Base-by-base conservation (phyloP, 768 basidiomycete species). In the Mrakia gelida region DNA sequence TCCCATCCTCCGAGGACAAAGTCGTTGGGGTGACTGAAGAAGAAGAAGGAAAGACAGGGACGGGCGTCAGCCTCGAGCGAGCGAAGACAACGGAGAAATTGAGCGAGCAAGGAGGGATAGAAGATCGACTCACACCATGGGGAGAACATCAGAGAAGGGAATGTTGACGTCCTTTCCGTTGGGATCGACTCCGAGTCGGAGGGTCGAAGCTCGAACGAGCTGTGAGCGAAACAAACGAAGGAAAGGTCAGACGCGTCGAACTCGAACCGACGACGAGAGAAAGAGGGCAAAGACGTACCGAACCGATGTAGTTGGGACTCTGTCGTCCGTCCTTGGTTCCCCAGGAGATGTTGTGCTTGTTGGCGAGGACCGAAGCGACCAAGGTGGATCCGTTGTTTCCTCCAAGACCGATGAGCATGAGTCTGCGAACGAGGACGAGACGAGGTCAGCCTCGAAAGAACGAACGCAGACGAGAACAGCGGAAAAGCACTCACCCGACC, bases 341-440 rank as follows among this genome's bases (percentile, higher is more conserved):
- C 97, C 96, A 99, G 79, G 88, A 86, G 85, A 98, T 94, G 85
- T 92, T 90, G 87, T 98, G 92, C 81, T 90, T 91, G 88, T 98
- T 98, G 82, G 97, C 97, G 81, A 97, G 89, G 84, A 98, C 90
- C 79, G 95, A 97, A 18, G 97, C 95, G 80, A 90, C 91, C 70
- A 98, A 88, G 38, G 96, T 98, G 70, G 92, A 89, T 73, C 96
- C 97, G 83, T 99, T 99, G 89, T 99, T 99, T 73, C 97, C 96
- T 77, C 96, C 96, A 78, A 95, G 86, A 79, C 97, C 97, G 81
- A 98, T 91, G 89, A 99, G 92, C 92, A 99, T 92, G 80, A 99
- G 88, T 75, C 96, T 98, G 73, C 21, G 65, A 21, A 71, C 49
- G 62, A 21, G 75, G 54, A 79, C 72, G 38, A 23, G n/a, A 5